These are phyloP conservation scores for Vickermania ingenoplastis DNA, from an alignment of 208 protist genomes.

Conservation along the genomic window DNA sequence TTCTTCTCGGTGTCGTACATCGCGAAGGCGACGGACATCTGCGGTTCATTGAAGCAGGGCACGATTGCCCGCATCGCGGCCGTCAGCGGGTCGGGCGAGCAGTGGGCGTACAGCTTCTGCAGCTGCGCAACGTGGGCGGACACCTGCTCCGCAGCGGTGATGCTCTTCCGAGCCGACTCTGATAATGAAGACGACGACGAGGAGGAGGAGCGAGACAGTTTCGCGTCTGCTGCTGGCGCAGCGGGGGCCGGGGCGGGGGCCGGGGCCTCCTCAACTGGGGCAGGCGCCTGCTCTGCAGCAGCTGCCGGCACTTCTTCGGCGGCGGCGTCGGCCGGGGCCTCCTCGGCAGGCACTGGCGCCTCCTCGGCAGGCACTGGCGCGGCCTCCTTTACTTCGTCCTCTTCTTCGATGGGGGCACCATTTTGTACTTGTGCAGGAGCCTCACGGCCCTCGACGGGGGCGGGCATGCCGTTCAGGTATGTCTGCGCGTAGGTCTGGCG, in stretches of 20 bases:
- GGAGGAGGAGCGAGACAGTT: background rate
- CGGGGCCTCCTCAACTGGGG: conserved; percentile 1
- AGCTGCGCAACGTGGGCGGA: background rate
- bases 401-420: background rate
- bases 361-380: background rate
- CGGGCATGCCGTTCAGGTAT: conserved; percentile 6
- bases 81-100: background rate
- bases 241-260: background rate
- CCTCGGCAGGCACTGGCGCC: background rate
- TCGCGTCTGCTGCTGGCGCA: background rate
- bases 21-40: conserved; percentile 14
- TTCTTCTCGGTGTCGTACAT: conserved; percentile 14
- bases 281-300: background rate
- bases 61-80: conserved; percentile 6
- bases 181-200: background rate
- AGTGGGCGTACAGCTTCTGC: background rate
- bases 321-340: background rate
- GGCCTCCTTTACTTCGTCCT: conserved; percentile 2
- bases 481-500: conserved; percentile 1
- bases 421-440: too few species aligned
- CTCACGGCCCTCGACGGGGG: background rate
- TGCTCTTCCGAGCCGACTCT: background rate
- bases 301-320: background rate
- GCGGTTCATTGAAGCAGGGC: conserved; percentile 23
- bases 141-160: background rate